A percentile compares a stretch with the other conserved stretches of the same genome.
These are phyloP conservation scores for Rhodotorula sp. DNA, from an alignment of 1,284 basidiomycete species.

Conservation along the genomic window DNA sequence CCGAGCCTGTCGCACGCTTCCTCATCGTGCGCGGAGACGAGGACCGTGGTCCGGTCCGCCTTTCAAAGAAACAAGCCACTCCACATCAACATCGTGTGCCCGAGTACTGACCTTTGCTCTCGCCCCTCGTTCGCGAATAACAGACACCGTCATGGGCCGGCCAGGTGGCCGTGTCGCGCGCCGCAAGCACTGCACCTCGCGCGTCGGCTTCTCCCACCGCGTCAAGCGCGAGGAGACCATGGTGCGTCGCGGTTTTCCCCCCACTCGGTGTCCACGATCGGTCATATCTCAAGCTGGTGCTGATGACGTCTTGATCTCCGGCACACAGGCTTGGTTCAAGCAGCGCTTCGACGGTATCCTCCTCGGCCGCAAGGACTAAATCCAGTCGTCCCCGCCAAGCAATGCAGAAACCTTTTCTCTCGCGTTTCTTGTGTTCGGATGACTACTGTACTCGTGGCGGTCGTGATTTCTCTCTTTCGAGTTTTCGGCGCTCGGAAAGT, in stretches of 20 bases:
- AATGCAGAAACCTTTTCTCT: background rate
- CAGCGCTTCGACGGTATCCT: conserved; percentile 85
- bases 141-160: conserved; percentile 93
- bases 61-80: too few relatives aligned
- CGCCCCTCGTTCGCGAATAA: conserved; percentile 26
- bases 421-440: background rate
- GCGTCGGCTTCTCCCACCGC: conserved; percentile 80
- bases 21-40: too few relatives aligned
- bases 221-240: conserved; percentile 57
- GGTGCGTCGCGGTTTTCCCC: background rate
- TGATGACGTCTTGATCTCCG: too few relatives aligned
- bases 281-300: background rate
- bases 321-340: conserved; percentile 30
- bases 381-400: background rate
- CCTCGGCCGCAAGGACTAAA: conserved; percentile 38
- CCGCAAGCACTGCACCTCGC: conserved; percentile 84
- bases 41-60: too few relatives aligned
- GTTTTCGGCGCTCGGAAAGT: too few relatives aligned
- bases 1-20: too few relatives aligned
- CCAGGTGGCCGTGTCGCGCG: conserved; percentile 88
- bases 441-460: too few relatives aligned
- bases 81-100: too few relatives aligned
- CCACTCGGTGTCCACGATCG: background rate
- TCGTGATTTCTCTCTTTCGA: too few relatives aligned
- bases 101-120: conserved; percentile 12